These are phyloP conservation scores for Termitomyces sp. DNA, from an alignment of 768 basidiomycete genomes.

Conservation along the genomic window DNA sequence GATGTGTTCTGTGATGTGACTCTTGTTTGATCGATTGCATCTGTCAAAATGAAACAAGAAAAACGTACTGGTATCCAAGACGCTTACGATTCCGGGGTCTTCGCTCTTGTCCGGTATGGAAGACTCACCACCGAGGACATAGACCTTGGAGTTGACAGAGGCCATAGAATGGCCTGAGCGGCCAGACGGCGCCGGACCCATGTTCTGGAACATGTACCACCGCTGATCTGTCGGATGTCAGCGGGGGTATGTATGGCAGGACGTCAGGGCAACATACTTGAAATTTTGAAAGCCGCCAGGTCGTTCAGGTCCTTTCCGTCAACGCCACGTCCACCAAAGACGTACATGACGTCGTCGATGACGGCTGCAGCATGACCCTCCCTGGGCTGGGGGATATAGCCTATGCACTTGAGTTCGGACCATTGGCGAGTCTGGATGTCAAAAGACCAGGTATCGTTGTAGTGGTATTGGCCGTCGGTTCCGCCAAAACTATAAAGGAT, in stretches of 20 bases:
- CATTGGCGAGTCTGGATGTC: conserved; percentile 76
- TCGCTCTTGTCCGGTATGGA: conserved; percentile 68
- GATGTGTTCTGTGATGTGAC: conserved; percentile 21
- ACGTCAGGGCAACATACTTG: conserved; percentile 56
- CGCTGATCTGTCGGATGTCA: conserved; percentile 63
- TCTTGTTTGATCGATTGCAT: background rate
- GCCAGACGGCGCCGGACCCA: conserved; percentile 92
- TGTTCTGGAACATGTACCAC: conserved; percentile 99
- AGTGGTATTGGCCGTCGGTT: conserved; percentile 97
- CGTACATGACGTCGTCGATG: conserved; percentile 95
- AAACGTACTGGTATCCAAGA: conserved; percentile 88
- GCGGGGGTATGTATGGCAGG: conserved; percentile 1
- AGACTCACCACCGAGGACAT: conserved; percentile 94
- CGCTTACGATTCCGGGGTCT: conserved; percentile 78
- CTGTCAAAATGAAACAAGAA: background rate
- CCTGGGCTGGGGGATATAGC: conserved; percentile 91
- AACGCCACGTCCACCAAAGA: conserved; percentile 95
- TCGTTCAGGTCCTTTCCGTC: conserved; percentile 96
- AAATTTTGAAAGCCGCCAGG: conserved; percentile 94
- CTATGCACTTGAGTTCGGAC: conserved; percentile 93
- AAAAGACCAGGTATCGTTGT: conserved; percentile 98
- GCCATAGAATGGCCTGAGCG: conserved; percentile 99
- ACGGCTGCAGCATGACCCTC: conserved; percentile 96
- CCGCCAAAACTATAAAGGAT: conserved; percentile 76
- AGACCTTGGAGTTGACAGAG: conserved; percentile 79